Conservation (phyloP, 2,329 filamentous ascomycete genomes). For the Monosporascus sp. region DNA sequence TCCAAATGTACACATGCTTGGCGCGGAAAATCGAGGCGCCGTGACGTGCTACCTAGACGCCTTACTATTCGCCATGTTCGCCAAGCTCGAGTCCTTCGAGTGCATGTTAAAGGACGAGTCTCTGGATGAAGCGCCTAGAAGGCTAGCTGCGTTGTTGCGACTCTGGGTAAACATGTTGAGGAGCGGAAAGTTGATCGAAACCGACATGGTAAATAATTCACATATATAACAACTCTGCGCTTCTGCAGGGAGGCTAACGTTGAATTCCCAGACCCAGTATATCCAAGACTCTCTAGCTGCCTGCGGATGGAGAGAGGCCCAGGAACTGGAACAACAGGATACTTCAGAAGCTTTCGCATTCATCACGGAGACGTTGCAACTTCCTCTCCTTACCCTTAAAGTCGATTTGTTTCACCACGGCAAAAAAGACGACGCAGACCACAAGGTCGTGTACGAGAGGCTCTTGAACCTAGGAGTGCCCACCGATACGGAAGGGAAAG, state of each 20-base stretch:
- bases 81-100: constrained; percentile 83
- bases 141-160: constrained; percentile 70
- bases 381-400: constrained; percentile 83
- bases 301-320: constrained; percentile 85
- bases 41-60: constrained; percentile 96
- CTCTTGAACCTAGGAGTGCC: constrained; percentile 89
- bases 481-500: constrained; percentile 61
- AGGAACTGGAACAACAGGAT: constrained; percentile 78
- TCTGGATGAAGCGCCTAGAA: constrained; percentile 63
- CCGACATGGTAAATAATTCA: constrained; percentile 62
- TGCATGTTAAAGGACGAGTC: constrained; percentile 81
- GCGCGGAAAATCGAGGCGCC: constrained; percentile 76
- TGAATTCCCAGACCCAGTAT: constrained; percentile 60
- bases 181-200: constrained; percentile 76
- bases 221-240: background rate
- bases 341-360: constrained; percentile 94
- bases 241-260: constrained; percentile 18
- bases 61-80: constrained; percentile 93
- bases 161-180: constrained; percentile 93
- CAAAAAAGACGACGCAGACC: constrained; percentile 78
- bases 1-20: constrained; percentile 65
- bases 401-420: constrained; percentile 94
- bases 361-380: constrained; percentile 81
- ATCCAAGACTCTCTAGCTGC: constrained; percentile 76
- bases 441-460: constrained; percentile 90